Evolutionary conservation across 2,329 filamentous ascomycete species (phyloP).

Genomic region (Fusarium hainanense): DNA sequence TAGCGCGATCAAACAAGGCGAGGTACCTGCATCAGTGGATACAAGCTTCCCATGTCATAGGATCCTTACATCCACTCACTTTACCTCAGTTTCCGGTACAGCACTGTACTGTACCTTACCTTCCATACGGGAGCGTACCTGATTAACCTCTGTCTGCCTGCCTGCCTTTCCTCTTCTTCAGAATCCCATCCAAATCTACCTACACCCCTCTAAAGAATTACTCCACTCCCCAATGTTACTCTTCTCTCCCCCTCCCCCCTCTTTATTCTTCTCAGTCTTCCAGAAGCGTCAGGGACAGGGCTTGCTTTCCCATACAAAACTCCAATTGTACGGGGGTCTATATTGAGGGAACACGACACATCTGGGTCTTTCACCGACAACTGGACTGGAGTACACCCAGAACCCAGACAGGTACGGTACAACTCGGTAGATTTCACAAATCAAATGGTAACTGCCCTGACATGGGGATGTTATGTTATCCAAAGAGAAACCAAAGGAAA

Average conservation of each 20-base stretch:
- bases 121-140: background rate
- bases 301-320: slow-evolving; percentile 23
- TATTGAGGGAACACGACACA: slow-evolving; percentile 25
- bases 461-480: slow-evolving; percentile 42
- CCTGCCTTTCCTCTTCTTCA: background rate
- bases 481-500: slow-evolving; percentile 17
- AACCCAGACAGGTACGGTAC: slow-evolving; percentile 10
- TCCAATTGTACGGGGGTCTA: slow-evolving; percentile 33
- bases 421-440: slow-evolving; percentile 31
- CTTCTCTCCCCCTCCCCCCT: slow-evolving; percentile 23
- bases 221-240: slow-evolving; percentile 15
- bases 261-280: slow-evolving; percentile 39
- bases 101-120: background rate
- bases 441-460: slow-evolving; percentile 27
- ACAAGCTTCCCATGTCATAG: slow-evolving; percentile 27
- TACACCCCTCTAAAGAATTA: slow-evolving; percentile 20
- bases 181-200: slow-evolving; percentile 24
- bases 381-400: background rate
- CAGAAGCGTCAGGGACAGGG: slow-evolving; percentile 42
- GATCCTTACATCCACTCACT: slow-evolving; percentile 11
- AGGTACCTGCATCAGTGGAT: slow-evolving; percentile 45
- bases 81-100: slow-evolving; percentile 8
- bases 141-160: background rate
- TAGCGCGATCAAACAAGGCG: slow-evolving; percentile 44
- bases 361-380: slow-evolving; percentile 39